Percentiles rank a stretch among this genome's conserved stretches.
phyloP scores from a whole-genome alignment of 345 rosid species.

The Odontarrhena argentea region DNA sequence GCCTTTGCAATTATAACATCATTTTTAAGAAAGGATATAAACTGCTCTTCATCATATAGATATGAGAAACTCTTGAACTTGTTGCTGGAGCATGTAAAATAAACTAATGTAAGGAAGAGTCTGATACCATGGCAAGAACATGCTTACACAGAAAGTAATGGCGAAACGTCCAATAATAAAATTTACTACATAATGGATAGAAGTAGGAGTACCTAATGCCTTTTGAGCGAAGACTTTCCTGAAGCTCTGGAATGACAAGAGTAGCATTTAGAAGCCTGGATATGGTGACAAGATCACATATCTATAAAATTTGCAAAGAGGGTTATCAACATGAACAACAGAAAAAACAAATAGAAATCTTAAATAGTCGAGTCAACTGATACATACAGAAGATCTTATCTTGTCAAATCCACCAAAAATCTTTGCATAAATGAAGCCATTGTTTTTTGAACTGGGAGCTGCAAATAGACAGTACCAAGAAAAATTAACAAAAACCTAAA shows the following conservation, averaged over 20 bases:
- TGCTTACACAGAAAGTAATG: constrained; percentile 6
- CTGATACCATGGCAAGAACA: constrained; percentile 10
- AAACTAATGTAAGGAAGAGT: constrained; percentile 31
- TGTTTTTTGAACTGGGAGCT: constrained; percentile 62
- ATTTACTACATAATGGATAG: constrained; percentile 16
- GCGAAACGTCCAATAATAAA: constrained; percentile 31
- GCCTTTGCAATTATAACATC: constrained; percentile 69
- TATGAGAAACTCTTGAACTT: constrained; percentile 96
- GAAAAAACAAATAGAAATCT: constrained; percentile 10
- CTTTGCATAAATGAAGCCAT: constrained; percentile 87
- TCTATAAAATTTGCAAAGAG: constrained; percentile 75
- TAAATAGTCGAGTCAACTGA: constrained; percentile 28
- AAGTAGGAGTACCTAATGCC: constrained; percentile 69
- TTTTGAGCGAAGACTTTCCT: constrained; percentile 84
- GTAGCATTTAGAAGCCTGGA: constrained; percentile 99
- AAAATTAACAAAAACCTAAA: constrained; percentile 19
- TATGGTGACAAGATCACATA: constrained; percentile 99
- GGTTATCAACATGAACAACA: constrained; percentile 42
- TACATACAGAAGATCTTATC: constrained; percentile 83
- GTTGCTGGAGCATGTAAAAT: constrained; percentile 49
- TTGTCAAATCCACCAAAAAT: constrained; percentile 92
- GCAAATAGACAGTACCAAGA: constrained; percentile 34
- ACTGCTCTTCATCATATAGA: constrained; percentile 89
- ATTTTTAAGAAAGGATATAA: constrained; percentile 84
- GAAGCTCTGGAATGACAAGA: constrained; percentile 99